Evolutionary conservation across 2,329 filamentous ascomycete genomes (phyloP).

Genomic region (Claviceps paspali): DNA sequence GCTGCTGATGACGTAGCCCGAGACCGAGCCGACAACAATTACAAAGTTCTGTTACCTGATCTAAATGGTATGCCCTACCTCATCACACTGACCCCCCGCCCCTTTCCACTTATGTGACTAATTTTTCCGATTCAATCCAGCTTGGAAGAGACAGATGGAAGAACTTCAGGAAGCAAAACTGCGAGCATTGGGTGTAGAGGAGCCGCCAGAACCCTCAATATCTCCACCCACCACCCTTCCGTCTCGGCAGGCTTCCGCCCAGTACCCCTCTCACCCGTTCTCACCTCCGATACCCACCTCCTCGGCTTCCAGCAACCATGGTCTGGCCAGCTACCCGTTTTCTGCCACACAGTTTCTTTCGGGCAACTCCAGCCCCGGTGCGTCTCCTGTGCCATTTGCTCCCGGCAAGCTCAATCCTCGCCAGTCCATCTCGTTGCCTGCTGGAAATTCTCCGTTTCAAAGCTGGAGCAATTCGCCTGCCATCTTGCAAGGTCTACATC

Average conservation of each 20-base stretch:
- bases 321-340: slow-evolving; percentile 39
- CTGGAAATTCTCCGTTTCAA: slow-evolving; percentile 51
- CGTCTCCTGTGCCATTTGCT: slow-evolving; percentile 58
- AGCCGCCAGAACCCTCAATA: slow-evolving; percentile 46
- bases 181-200: slow-evolving; percentile 70
- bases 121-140: slow-evolving; percentile 15
- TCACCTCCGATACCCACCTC: slow-evolving; percentile 71
- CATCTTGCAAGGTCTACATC: slow-evolving; percentile 35
- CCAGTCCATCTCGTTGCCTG: slow-evolving; percentile 55
- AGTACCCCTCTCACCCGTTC: slow-evolving; percentile 63
- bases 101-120: slow-evolving; percentile 4
- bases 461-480: slow-evolving; percentile 43
- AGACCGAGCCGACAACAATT: slow-evolving; percentile 38
- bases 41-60: slow-evolving; percentile 54
- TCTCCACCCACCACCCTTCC: slow-evolving; percentile 50
- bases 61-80: slow-evolving; percentile 34
- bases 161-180: slow-evolving; percentile 83
- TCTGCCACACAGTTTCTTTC: slow-evolving; percentile 42
- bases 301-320: slow-evolving; percentile 58
- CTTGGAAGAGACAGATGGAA: slow-evolving; percentile 63
- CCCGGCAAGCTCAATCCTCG: slow-evolving; percentile 49
- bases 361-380: slow-evolving; percentile 45
- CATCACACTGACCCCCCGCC: not conserved
- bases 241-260: slow-evolving; percentile 54
- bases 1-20: slow-evolving; percentile 38